A percentile compares a stretch with the other conserved stretches of the same genome.
Conservation (phyloP, 2,329 filamentous ascomycete genomes). For the Colletotrichum chrysophilum region DNA sequence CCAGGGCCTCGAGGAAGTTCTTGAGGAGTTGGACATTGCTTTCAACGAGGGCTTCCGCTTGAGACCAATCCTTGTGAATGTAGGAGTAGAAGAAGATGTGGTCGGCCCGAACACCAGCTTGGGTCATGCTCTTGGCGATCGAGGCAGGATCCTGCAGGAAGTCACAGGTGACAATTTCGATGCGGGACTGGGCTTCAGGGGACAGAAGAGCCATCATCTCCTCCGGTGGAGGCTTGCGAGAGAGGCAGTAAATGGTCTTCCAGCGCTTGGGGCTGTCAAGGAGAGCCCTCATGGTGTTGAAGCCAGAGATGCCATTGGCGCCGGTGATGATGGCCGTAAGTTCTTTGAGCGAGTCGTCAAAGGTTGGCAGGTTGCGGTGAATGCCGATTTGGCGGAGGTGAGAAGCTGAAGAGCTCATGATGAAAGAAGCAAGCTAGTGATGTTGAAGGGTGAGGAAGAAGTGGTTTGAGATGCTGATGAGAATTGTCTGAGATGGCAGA, state of each 20-base stretch:
- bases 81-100: constrained; percentile 12
- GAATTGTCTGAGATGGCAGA: background rate
- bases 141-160: background rate
- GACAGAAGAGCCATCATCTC: background rate
- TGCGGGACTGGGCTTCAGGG: background rate
- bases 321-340: constrained; percentile 4
- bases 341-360: background rate
- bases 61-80: constrained; percentile 4
- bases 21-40: background rate
- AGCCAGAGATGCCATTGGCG: constrained; percentile 7
- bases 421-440: background rate
- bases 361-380: background rate
- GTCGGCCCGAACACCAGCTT: background rate
- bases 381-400: background rate
- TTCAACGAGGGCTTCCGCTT: background rate
- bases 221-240: background rate
- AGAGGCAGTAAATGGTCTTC: background rate
- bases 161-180: background rate
- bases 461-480: background rate
- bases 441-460: fast-evolving
- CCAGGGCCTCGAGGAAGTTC: constrained; percentile 4
- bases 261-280: background rate
- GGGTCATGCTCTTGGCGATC: background rate
- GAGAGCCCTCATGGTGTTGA: background rate
- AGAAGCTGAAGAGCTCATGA: background rate